Base-by-base conservation (phyloP, 2,329 filamentous ascomycete genomes). In the Arthroderma sp. region DNA sequence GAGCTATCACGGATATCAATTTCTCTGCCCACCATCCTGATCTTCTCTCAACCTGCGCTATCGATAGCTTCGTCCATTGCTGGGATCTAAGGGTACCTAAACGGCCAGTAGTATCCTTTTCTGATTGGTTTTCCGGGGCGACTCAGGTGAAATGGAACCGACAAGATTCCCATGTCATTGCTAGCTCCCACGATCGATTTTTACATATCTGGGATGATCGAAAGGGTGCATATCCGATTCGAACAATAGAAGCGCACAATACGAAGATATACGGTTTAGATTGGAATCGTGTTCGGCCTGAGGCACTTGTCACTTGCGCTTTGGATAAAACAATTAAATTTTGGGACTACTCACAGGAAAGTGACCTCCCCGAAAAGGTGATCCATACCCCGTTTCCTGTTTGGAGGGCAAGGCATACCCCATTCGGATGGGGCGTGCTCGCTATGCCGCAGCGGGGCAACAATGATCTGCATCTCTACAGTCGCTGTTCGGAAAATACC, bases 241-340 rank as follows among this genome's bases (percentile, higher is more conserved):
- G 80, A 48, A 89, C 86, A 10, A 93, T 95, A 50, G 80, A 81
- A 57, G 89, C 88, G 0, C 88, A 95, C 56, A 78, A 77, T 30
- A 94, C 87, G 33, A 95, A 94, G 64, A 94, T 95, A 48, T 95
- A 95, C 59, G 89, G 89, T 29, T 72, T 95, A 31, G 89, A 95
- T 63, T 95, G 89, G 89, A 93, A 93, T 58, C 77, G 89, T 42
- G 82, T 82, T 8, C 73, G 80, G 40, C 66, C 78, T 1, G 81
- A 77, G 6, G 80, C 78, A 32, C 70, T 95, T 42, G 78, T 86
- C 4, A 95, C 88, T 2, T 95, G 88, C 62, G 94, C 88, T 1
- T 69, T 95, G 40, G 88, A 95, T 59, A 86, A 82, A 59, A 93
- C 82, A 36, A 89, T 95, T 64, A 94, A 93, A 59, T 83, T 94